A percentile compares a stretch with the other conserved stretches of the same genome.
Conservation (phyloP, 2,329 filamentous ascomycete genomes). For the Zasmidium angulare region DNA sequence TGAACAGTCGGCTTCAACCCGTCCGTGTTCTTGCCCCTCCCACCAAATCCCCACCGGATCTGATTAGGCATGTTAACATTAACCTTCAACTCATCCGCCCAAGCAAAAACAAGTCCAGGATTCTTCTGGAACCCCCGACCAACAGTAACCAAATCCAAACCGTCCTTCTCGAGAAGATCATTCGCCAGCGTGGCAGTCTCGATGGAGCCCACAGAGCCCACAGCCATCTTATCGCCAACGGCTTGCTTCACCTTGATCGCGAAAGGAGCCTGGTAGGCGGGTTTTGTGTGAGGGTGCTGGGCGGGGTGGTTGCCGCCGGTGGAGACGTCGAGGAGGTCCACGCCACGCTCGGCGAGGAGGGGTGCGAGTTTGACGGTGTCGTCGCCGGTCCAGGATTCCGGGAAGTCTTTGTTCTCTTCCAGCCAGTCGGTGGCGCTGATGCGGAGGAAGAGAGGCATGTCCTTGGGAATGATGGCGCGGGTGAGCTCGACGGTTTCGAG, state of each 20-base stretch:
- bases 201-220: conserved; percentile 75
- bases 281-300: conserved; percentile 57
- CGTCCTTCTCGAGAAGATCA: conserved; percentile 52
- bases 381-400: conserved; percentile 66
- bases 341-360: conserved; percentile 68
- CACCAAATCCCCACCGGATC: conserved; percentile 60
- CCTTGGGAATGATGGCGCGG: conserved; percentile 61
- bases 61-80: conserved; percentile 72
- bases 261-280: conserved; percentile 73
- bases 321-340: conserved; percentile 82
- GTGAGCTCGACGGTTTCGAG: conserved; percentile 66
- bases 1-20: conserved; percentile 17
- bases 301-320: conserved; percentile 67
- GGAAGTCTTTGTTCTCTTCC: conserved; percentile 53
- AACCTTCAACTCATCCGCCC: conserved; percentile 70
- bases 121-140: conserved; percentile 73
- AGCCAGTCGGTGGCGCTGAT: conserved; percentile 77
- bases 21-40: conserved; percentile 42
- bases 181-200: conserved; percentile 68
- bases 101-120: conserved; percentile 57
- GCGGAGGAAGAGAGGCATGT: conserved; percentile 71
- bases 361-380: conserved; percentile 64
- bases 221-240: conserved; percentile 64
- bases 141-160: conserved; percentile 68
- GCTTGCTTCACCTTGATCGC: conserved; percentile 70